Base-by-base conservation (phyloP, 345 rosid genomes). In the Brassica napus region DNA sequence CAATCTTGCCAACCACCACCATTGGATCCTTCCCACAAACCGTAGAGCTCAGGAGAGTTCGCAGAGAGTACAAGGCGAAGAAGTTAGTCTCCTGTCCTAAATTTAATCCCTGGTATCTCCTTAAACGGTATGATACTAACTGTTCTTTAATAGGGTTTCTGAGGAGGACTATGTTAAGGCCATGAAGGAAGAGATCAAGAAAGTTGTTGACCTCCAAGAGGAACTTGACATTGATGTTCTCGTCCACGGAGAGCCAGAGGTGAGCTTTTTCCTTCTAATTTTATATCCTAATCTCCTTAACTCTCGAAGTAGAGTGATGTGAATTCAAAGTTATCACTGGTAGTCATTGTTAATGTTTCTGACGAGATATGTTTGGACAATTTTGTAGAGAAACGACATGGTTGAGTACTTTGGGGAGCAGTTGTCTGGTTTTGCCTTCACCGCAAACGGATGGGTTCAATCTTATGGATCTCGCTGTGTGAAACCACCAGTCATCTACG, bases 351-450 rank as follows among this genome's bases (percentile, higher is more conserved):
- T 44, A 49, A 31, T 75, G 42, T 55, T 58, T 81, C 71, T 74
- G 14, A 72, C 73, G 47, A 52, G 55, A 26, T 35, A 24, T 44
- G 52, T 71, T 18, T 34, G 31, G 3, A 21, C 57, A 62, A 81
- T 63, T 59, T 57, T 88, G 90, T 73, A 92, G 98, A 93, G 98
- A 77, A 94, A 94, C 64, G 97, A 93, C 77, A 94, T 94, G 98
- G 98, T 94, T 85, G 98, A 94, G 87, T 94, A 94, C 97, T 94
- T 93, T 23, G 98, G 98, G 23, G 98, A 93, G 90, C 98, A 94
- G 77, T 77, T 94, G 81, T 94, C 98, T 3, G 97, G 98, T 72
- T 92, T 94, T 78, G 97, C 93, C 80, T 94, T 94, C 87, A 88
- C 95, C 60, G 96, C 86, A 44, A 94, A 93, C 39, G 98, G 98